phyloP scores from a whole-genome alignment of 805 yeast genomes.

The Pichia membranifaciens region DNA sequence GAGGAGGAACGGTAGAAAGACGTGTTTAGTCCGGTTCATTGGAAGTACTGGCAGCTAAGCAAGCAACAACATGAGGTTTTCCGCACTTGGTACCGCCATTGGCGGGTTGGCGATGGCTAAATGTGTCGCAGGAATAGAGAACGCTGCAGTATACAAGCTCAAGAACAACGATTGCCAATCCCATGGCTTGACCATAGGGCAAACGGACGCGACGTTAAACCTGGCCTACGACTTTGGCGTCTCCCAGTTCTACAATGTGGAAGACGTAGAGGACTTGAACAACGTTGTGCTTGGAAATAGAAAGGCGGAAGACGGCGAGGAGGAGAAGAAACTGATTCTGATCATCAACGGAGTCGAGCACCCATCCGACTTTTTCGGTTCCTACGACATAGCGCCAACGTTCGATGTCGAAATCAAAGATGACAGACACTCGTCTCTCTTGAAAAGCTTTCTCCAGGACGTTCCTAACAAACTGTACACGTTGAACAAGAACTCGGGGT shows the following conservation, averaged over 20 bases:
- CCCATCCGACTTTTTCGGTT: slow-evolving; percentile 28
- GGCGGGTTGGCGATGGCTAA: not conserved
- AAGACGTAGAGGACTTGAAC: slow-evolving; percentile 23
- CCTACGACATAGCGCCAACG: slow-evolving; percentile 17
- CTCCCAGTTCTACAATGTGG: slow-evolving; percentile 33
- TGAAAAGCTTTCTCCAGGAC: slow-evolving; percentile 22
- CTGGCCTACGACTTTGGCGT: slow-evolving; percentile 42
- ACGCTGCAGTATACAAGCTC: slow-evolving; percentile 25
- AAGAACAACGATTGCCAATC: not conserved
- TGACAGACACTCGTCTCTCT: slow-evolving; percentile 17
- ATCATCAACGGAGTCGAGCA: slow-evolving; percentile 38
- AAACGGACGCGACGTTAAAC: slow-evolving; percentile 34
- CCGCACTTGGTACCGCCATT: not conserved
- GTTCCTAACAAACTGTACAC: slow-evolving; percentile 21
- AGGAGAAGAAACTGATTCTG: slow-evolving; percentile 8
- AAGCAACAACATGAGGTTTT: not conserved
- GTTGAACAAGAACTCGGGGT: slow-evolving; percentile 7
- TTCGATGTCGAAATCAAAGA: slow-evolving; percentile 20
- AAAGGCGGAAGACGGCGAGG: not conserved
- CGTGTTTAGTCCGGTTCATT: too few relatives aligned
- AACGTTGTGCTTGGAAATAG: slow-evolving; percentile 20
- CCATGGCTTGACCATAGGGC: slow-evolving; percentile 17
- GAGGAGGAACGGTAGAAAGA: too few relatives aligned
- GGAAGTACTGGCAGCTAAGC: not conserved
- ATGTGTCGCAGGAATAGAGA: slow-evolving; percentile 18